Conservation (phyloP, 768 basidiomycete genomes). For the Hortiboletus flavorubellus region DNA sequence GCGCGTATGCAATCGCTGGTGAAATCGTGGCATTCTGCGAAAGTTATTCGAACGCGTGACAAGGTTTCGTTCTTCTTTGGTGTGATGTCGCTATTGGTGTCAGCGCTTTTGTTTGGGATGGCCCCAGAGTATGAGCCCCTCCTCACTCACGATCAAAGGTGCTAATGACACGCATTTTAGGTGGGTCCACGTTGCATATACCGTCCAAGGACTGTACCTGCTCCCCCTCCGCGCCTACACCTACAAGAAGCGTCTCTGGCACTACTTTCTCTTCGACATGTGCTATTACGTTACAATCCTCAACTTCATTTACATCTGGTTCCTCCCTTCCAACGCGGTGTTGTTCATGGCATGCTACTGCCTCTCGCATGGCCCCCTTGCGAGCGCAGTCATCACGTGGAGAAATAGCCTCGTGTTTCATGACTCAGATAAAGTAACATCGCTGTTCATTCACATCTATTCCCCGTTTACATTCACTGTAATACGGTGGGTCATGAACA, state of each 20-base stretch:
- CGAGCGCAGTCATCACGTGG: slow-evolving; percentile 97
- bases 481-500: slow-evolving; percentile 58
- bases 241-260: slow-evolving; percentile 92
- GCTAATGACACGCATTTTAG: slow-evolving; percentile 36
- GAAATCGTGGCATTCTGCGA: slow-evolving; percentile 89
- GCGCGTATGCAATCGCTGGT: slow-evolving; percentile 74
- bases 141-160: not conserved
- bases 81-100: slow-evolving; percentile 83
- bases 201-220: slow-evolving; percentile 70
- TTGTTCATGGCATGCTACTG: slow-evolving; percentile 93
- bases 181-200: slow-evolving; percentile 89
- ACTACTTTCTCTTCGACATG: slow-evolving; percentile 90
- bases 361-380: slow-evolving; percentile 85
- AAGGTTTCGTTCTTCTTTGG: slow-evolving; percentile 92
- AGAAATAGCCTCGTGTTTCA: slow-evolving; percentile 98
- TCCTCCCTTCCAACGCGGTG: slow-evolving; percentile 69
- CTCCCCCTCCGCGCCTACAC: slow-evolving; percentile 78
- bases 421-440: slow-evolving; percentile 94
- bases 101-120: slow-evolving; percentile 85
- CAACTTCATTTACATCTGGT: slow-evolving; percentile 89
- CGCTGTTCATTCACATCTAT: slow-evolving; percentile 93
- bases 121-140: slow-evolving; percentile 66
- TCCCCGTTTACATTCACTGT: slow-evolving; percentile 88
- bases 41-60: slow-evolving; percentile 77
- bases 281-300: slow-evolving; percentile 95